phyloP scores from a whole-genome alignment of 148 eudicot genomes.

The Rhododendron ferrugineum region DNA sequence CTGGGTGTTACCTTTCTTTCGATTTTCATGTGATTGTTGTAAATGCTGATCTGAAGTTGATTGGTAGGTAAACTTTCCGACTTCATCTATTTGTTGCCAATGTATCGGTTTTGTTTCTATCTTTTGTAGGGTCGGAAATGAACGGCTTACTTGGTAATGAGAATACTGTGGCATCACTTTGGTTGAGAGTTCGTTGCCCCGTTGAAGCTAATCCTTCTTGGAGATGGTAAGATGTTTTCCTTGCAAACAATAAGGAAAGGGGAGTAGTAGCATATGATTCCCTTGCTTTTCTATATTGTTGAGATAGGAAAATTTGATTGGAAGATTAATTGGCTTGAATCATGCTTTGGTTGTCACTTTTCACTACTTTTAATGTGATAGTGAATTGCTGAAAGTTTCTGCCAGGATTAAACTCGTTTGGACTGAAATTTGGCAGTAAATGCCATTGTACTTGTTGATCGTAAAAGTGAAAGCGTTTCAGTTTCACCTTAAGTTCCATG shows the following conservation, averaged over 20 bases:
- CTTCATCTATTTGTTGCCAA: not conserved
- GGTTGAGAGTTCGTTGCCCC: constrained; percentile 57
- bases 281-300: not conserved
- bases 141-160: constrained; percentile 16
- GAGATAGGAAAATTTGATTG: not conserved
- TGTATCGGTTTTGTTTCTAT: not conserved
- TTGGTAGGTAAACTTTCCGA: not conserved
- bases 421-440: not conserved
- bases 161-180: constrained; percentile 33
- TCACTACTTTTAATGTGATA: not conserved
- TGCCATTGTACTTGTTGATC: too few relatives aligned
- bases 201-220: constrained; percentile 71
- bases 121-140: constrained; percentile 27
- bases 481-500: not conserved
- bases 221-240: constrained; percentile 62
- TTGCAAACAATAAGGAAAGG: not conserved
- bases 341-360: not conserved
- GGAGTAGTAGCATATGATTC: not conserved
- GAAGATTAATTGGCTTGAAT: not conserved
- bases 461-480: not conserved
- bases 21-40: not conserved
- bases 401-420: not conserved
- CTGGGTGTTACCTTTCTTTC: not conserved
- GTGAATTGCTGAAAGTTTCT: not conserved
- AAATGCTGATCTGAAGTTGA: not conserved